phyloP scores from a whole-genome alignment of 2,329 filamentous ascomycete species.

The Leptodontidium sp. region DNA sequence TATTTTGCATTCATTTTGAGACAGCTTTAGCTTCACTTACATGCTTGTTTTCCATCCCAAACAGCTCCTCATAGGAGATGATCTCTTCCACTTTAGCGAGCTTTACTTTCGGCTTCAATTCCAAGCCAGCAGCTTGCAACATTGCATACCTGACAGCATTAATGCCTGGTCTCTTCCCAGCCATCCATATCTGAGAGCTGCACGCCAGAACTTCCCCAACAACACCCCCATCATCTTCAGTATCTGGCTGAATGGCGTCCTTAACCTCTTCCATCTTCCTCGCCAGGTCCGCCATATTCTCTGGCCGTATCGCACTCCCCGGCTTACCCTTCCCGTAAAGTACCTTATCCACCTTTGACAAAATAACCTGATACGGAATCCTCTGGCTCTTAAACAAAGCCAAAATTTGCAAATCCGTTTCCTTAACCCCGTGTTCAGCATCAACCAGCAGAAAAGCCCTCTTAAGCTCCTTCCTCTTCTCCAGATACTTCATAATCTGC shows the following conservation, averaged over 20 bases:
- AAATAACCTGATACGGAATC: constrained; percentile 69
- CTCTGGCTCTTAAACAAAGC: constrained; percentile 61
- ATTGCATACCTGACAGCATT: constrained; percentile 70
- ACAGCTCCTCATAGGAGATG: constrained; percentile 43
- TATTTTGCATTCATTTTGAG: background rate
- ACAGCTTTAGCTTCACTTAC: constrained; percentile 5
- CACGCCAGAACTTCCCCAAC: constrained; percentile 68
- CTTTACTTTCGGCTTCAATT: constrained; percentile 52
- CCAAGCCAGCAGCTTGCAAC: constrained; percentile 66
- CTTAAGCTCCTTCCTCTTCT: constrained; percentile 63
- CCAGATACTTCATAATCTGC: constrained; percentile 74
- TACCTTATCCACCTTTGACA: constrained; percentile 71
- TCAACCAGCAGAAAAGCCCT: constrained; percentile 72
- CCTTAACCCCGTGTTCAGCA: constrained; percentile 68
- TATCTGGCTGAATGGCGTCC: constrained; percentile 52
- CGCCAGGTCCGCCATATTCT: constrained; percentile 49
- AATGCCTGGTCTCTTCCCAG: constrained; percentile 62
- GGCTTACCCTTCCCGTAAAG: constrained; percentile 45
- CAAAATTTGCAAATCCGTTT: constrained; percentile 65
- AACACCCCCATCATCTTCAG: constrained; percentile 51
- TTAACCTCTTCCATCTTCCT: constrained; percentile 50
- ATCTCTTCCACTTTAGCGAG: constrained; percentile 45
- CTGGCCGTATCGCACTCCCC: constrained; percentile 45
- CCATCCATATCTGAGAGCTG: constrained; percentile 58
- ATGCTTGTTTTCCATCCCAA: constrained; percentile 17